A percentile compares a stretch with the other conserved stretches of the same genome.
Evolutionary conservation across 768 basidiomycete species (phyloP).

Genomic region (Lactarius deliciosus): DNA sequence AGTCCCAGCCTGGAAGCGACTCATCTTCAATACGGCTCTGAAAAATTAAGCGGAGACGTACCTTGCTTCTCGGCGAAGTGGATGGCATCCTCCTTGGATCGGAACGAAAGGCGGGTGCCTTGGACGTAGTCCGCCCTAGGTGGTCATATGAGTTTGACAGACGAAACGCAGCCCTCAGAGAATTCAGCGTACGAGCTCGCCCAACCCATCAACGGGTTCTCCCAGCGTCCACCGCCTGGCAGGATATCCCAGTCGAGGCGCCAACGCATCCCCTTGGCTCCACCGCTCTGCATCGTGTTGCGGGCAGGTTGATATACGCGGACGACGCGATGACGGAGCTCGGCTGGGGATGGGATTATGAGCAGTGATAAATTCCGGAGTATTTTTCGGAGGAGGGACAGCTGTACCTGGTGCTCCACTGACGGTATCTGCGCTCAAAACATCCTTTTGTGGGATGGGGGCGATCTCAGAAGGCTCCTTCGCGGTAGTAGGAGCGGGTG

Average conservation of each 20-base stretch:
- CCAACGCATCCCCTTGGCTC: slow-evolving; percentile 85
- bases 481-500: slow-evolving; percentile 32
- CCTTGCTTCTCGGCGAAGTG: slow-evolving; percentile 98
- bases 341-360: slow-evolving; percentile 44
- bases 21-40: slow-evolving; percentile 14
- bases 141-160: neutral
- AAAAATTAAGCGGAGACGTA: slow-evolving; percentile 34
- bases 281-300: slow-evolving; percentile 94
- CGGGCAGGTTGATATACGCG: slow-evolving; percentile 92
- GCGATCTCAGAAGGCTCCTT: slow-evolving; percentile 43
- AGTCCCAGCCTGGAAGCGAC: slow-evolving; percentile 78
- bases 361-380: slow-evolving; percentile 3
- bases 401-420: slow-evolving; percentile 82
- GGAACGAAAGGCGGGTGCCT: slow-evolving; percentile 80
- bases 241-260: slow-evolving; percentile 92
- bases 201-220: slow-evolving; percentile 97
- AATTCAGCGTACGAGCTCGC: slow-evolving; percentile 78
- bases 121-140: slow-evolving; percentile 94
- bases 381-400: neutral
- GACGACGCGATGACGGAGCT: slow-evolving; percentile 83
- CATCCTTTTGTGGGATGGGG: slow-evolving; percentile 50
- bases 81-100: slow-evolving; percentile 84
- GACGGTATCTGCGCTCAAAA: slow-evolving; percentile 76
- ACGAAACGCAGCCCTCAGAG: neutral
- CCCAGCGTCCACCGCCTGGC: slow-evolving; percentile 91